Conservation (phyloP, 1,284 basidiomycete species). For the Ceratobasidium sp. region DNA sequence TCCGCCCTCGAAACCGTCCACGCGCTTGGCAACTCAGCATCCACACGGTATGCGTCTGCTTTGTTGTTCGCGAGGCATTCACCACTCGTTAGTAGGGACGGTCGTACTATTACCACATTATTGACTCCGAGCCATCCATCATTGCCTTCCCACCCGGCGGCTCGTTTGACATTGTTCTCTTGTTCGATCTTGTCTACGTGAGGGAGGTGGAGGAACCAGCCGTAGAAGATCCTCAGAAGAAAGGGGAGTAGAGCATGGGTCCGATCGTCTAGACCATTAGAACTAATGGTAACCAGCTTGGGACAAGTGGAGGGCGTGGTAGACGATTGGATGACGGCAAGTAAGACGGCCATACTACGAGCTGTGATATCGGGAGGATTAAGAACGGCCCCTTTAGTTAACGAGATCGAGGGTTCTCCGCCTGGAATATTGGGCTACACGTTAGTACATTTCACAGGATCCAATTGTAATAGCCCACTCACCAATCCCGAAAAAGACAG, state of each 20-base stretch:
- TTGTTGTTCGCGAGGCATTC: slow-evolving; percentile 64
- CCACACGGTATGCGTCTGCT: slow-evolving; percentile 53
- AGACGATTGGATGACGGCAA: slow-evolving; percentile 63
- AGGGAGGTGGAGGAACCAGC: slow-evolving; percentile 59
- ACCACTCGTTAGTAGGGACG: slow-evolving; percentile 69
- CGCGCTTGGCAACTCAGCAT: slow-evolving; percentile 57
- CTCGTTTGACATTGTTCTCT: slow-evolving; percentile 64
- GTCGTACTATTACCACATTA: slow-evolving; percentile 66
- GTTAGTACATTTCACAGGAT: background rate
- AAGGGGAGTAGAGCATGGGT: slow-evolving; percentile 65
- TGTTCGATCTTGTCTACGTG: slow-evolving; percentile 71
- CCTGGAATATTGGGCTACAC: slow-evolving; percentile 55
- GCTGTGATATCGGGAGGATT: slow-evolving; percentile 66
- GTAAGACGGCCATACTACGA: slow-evolving; percentile 63
- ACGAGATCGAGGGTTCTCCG: slow-evolving; percentile 60
- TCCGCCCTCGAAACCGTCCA: slow-evolving; percentile 74
- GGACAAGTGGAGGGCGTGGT: slow-evolving; percentile 56
- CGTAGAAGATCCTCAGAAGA: slow-evolving; percentile 64
- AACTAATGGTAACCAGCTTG: slow-evolving; percentile 67
- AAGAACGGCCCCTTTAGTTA: slow-evolving; percentile 63
- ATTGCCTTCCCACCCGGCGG: slow-evolving; percentile 55
- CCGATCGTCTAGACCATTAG: slow-evolving; percentile 64
- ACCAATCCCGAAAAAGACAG: slow-evolving; percentile 66
- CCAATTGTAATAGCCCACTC: slow-evolving; percentile 55
- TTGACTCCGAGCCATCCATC: slow-evolving; percentile 61